Conservation (phyloP, 2,329 filamentous ascomycete genomes). For the Botrytis hyacinthi region DNA sequence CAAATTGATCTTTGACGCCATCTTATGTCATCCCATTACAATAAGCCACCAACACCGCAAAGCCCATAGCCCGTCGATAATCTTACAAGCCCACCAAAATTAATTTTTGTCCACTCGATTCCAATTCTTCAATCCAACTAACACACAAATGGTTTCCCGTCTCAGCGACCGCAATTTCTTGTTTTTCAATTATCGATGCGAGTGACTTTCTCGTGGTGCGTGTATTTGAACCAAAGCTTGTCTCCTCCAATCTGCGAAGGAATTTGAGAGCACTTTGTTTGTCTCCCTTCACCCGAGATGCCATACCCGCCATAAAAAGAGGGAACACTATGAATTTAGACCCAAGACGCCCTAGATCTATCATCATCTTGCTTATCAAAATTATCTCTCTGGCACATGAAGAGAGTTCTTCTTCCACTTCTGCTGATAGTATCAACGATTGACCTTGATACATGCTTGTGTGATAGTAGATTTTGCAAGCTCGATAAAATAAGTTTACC, state of each 20-base stretch:
- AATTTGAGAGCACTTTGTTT: constrained; percentile 50
- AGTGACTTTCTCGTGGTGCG: constrained; percentile 46
- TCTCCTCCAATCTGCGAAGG: constrained; percentile 47
- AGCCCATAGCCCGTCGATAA: neutral
- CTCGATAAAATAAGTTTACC: constrained; percentile 48
- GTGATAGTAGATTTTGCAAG: constrained; percentile 51
- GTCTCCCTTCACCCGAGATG: constrained; percentile 41
- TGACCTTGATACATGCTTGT: constrained; percentile 53
- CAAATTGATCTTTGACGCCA: neutral
- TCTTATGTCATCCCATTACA: neutral
- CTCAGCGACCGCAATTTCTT: constrained; percentile 38
- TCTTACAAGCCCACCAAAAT: constrained; percentile 50
- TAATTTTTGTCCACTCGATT: constrained; percentile 45
- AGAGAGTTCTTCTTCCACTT: constrained; percentile 44
- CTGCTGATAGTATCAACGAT: constrained; percentile 41
- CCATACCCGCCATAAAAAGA: constrained; percentile 52
- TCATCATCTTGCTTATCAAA: constrained; percentile 43
- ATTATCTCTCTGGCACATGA: constrained; percentile 47
- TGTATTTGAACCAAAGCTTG: constrained; percentile 49
- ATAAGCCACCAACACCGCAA: neutral
- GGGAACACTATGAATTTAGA: constrained; percentile 51
- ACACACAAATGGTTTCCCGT: constrained; percentile 45
- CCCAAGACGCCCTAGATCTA: constrained; percentile 42
- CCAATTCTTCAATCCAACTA: constrained; percentile 51
- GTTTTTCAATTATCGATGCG: constrained; percentile 39